Base-by-base conservation (phyloP, 179 eudicot species). In the Heliamphora pulchella region DNA sequence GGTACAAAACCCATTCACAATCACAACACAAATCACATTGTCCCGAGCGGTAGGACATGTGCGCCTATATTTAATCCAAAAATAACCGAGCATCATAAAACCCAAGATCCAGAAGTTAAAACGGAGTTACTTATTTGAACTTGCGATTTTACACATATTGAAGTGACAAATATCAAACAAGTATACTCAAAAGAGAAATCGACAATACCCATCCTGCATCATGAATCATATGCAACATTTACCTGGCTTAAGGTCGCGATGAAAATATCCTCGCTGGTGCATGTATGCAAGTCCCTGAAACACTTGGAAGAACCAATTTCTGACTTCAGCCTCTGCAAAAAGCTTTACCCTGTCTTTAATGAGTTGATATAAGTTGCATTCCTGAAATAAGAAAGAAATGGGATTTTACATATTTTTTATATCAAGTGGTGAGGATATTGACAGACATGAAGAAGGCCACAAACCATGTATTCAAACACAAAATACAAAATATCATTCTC, bases 181-280 rank as follows among this genome's bases (percentile, higher is more conserved):
- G n/a, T 72, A n/a, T 11, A 71, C 73, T 15, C 80, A 15, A 51
- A 63, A 47, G 20, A 20, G 18, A 48, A 3, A 64, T 11, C 57
- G 63, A 64, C 20, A 48, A 77, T 53, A 77, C 5, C 13, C 8
- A 55, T 20, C 63, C 39, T 59, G 53, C 9, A 75, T 53, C 51
- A 75, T 43, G 47, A 75, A 75, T 18, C 65, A 57, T 8, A 67
- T 76, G 75, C 18, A 76, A 43, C 44, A 58, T 31, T 68, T 71
- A 96, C 98, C 99, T 90, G 98, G 99, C 80, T 96, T 96, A 58
- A 96, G 93, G 83, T 96, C 99, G 67, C 99, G 93, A 78, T 96
- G 99, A 79, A 96, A 94, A 86, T 92, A 96, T 31, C 97, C 99
- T 83, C 92, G 94, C 82, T 90, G 92, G 79, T 94, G 99, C 90